Base-by-base conservation (phyloP, 108 stramenopile genomes). In the Discostella stelligeroides region DNA sequence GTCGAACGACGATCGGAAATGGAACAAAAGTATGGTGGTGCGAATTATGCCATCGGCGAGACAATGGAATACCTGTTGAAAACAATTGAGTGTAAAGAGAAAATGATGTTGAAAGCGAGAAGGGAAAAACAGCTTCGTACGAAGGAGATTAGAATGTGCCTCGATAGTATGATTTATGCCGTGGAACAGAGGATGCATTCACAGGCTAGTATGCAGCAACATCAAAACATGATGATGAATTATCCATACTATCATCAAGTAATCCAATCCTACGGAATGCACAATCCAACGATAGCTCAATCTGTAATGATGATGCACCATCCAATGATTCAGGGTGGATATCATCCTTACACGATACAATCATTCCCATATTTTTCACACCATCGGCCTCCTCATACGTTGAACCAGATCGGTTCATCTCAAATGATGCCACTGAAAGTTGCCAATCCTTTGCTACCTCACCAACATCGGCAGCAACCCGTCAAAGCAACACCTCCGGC, bases 11-110 rank as follows among this genome's bases (percentile, higher is more conserved):
- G 76, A 0, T 43, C 65, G 25, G 2, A 3, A 7, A 64, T 63
- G 56, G 76, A 76, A 27, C 0, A 40, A 13, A 50, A n/a, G 27
- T 51, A 15, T 27, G 40, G 14, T 8, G 49, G 58, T 23, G 62
- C 60, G 25, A 25, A 55, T n/a, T 76, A 76, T 60, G 39, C 42
- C 53, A 50, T 71, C n/a, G 47, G 51, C 21, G 70, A 78, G 51
- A 55, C 39, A 14, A 39, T 77, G 57, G 27, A 42, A 24, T 43
- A 15, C 39, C 7, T 70, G 41, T 25, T 77, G 1, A 1, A 4
- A 8, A 24, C 38, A 0, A 46, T 77, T 0, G 76, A 78, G 29
- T 10, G 23, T n/a, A 29, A 0, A 28, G 21, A 51, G 21, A 1
- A 1, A 21, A 10, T 3, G 18, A 20, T 17, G 6, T 21, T 23